A percentile compares a stretch with the other conserved stretches of the same genome.
Evolutionary conservation across 352 stramenopile genomes (phyloP).

Genomic region (Globisporangium cederbergense): DNA sequence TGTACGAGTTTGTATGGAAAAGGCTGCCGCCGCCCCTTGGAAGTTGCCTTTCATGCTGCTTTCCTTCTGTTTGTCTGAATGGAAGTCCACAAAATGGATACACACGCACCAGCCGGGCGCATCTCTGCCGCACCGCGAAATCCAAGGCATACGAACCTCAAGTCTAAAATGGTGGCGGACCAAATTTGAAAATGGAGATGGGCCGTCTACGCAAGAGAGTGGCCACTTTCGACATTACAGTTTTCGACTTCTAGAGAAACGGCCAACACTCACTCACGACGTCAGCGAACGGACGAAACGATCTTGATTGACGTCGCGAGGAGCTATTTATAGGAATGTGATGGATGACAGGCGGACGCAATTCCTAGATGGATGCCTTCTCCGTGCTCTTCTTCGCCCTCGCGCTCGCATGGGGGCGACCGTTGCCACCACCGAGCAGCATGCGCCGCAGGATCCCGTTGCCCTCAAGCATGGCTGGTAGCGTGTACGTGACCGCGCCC

Average conservation of each 20-base stretch:
- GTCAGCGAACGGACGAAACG: neutral
- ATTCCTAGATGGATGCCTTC: neutral
- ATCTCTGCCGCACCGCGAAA: neutral
- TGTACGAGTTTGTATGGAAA: slow-evolving; percentile 1
- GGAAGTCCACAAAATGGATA: neutral
- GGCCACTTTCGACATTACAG: neutral
- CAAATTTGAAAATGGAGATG: neutral
- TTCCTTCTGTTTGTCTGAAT: slow-evolving; percentile 3
- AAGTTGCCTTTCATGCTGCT: no score
- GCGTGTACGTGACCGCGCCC: slow-evolving; percentile 34
- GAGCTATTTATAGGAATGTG: neutral
- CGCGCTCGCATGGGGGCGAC: neutral
- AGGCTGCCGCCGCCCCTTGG: neutral
- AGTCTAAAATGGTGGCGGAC: neutral
- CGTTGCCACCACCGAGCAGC: slow-evolving; percentile 19
- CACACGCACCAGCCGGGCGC: neutral
- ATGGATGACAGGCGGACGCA: neutral
- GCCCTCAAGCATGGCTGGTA: slow-evolving; percentile 30
- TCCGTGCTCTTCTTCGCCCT: neutral
- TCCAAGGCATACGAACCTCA: neutral
- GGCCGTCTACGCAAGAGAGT: neutral
- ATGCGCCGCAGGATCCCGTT: slow-evolving; percentile 27
- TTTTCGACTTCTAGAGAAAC: neutral
- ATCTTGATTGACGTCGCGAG: neutral
- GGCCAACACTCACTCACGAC: no score